phyloP scores from a whole-genome alignment of 345 rosid genomes.

The Salix udensis region DNA sequence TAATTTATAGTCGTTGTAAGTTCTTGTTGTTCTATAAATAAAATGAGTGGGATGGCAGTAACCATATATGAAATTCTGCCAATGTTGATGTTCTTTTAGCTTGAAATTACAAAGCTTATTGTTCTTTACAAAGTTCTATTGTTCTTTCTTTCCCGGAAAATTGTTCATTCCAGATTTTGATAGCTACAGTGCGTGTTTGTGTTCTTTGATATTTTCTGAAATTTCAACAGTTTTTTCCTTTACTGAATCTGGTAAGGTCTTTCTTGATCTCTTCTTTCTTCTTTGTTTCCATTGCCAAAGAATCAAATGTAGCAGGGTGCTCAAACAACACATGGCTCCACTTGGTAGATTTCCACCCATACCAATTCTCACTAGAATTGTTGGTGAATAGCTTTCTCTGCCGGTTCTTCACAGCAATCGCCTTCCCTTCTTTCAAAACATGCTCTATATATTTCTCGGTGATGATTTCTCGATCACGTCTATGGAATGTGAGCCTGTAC shows the following conservation, averaged over 20 bases:
- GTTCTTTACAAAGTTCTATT: too few relatives aligned
- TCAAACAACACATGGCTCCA: constrained; percentile 16
- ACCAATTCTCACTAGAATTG: constrained; percentile 5
- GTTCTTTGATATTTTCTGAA: too few relatives aligned
- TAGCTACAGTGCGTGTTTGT: too few relatives aligned
- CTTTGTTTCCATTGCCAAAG: constrained; percentile 51
- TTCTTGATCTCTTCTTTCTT: constrained; percentile 37
- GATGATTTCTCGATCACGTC: neutral
- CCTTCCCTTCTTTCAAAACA: constrained; percentile 16
- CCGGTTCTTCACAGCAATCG: constrained; percentile 8
- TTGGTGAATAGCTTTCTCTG: constrained; percentile 20
- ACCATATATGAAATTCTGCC: too few relatives aligned
- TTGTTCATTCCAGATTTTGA: too few relatives aligned
- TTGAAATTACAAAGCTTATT: too few relatives aligned
- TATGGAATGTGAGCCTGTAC: constrained; percentile 8
- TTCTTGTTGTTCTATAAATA: too few relatives aligned
- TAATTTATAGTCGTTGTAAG: too few relatives aligned
- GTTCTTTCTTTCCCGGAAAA: too few relatives aligned
- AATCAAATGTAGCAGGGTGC: constrained; percentile 3
- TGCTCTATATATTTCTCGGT: neutral
- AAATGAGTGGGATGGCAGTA: too few relatives aligned
- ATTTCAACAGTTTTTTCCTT: constrained; percentile 58
- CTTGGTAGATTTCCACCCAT: neutral
- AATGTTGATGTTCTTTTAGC: too few relatives aligned
- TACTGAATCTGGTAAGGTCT: constrained; percentile 53